phyloP scores from a whole-genome alignment of 306 rosid genomes.

The Amphicarpaea edgeworthii region DNA sequence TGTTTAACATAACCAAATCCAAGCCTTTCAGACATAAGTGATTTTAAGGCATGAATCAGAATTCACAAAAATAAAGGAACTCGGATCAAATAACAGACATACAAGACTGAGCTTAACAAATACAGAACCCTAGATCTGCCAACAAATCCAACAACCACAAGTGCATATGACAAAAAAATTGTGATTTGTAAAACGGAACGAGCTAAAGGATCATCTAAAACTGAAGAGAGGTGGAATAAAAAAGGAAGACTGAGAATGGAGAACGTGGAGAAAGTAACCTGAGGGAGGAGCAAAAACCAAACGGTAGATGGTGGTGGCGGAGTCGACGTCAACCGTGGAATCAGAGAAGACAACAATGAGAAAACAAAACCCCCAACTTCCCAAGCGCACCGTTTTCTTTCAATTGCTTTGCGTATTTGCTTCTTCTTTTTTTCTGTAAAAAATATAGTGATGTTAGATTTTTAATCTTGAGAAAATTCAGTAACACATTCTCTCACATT shows the following conservation, averaged over 20 bases:
- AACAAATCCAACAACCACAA: neutral
- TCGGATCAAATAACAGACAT: neutral
- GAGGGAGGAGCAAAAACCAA: neutral
- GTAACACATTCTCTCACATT: no score
- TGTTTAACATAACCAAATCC: conserved; percentile 8
- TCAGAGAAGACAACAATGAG: neutral
- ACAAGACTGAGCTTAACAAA: neutral
- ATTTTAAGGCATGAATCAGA: conserved; percentile 9
- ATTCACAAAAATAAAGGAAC: neutral
- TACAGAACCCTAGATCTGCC: conserved; percentile 32
- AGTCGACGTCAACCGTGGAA: conserved; percentile 1
- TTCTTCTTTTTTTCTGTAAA: no score
- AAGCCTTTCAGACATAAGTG: neutral
- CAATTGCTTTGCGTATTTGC: no score
- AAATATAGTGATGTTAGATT: no score
- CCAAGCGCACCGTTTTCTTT: conserved; percentile 26
- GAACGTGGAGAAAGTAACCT: conserved; percentile 22
- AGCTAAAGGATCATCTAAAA: neutral
- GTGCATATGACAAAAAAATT: neutral
- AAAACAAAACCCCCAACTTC: neutral
- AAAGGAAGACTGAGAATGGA: neutral
- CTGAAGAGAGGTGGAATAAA: neutral
- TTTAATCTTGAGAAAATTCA: no score
- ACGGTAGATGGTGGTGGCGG: conserved; percentile 14
- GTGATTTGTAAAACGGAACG: neutral